Percentiles rank a stretch among this genome's conserved stretches.
phyloP scores from a whole-genome alignment of 1,284 basidiomycete species.

The Wallemia ichthyophaga region DNA sequence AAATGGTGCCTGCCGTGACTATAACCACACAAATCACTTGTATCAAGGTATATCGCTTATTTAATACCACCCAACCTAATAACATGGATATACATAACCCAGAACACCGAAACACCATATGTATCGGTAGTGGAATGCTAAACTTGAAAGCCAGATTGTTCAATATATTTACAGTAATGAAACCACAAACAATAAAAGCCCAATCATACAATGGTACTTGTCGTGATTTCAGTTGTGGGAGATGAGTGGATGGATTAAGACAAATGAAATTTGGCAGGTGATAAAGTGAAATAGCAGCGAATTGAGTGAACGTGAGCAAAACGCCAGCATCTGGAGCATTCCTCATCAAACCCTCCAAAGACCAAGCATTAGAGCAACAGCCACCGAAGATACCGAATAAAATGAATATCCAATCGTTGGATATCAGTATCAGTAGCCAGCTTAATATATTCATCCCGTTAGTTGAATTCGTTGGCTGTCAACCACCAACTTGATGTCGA shows the following conservation, averaged over 20 bases:
- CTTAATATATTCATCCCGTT: too few species aligned
- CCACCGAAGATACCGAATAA: constrained; percentile 43
- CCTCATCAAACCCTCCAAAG: constrained; percentile 17
- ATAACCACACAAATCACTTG: constrained; percentile 30
- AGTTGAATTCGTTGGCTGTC: too few species aligned
- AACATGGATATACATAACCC: constrained; percentile 56
- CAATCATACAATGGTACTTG: constrained; percentile 45
- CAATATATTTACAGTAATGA: constrained; percentile 26
- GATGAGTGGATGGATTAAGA: too few species aligned
- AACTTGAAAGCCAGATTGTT: constrained; percentile 1
- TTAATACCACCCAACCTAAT: constrained; percentile 31
- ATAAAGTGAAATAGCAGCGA: constrained; percentile 34
- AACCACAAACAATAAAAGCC: constrained; percentile 49
- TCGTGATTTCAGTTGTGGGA: constrained; percentile 25
- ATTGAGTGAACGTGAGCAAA: constrained; percentile 59
- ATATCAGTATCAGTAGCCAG: background rate
- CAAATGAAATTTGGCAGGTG: constrained; percentile 14
- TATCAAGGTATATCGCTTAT: constrained; percentile 20
- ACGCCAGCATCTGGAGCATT: constrained; percentile 9
- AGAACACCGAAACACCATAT: constrained; percentile 78
- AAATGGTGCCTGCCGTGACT: constrained; percentile 50
- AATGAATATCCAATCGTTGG: constrained; percentile 27
- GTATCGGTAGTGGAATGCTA: constrained; percentile 21
- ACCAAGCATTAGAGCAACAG: constrained; percentile 35
- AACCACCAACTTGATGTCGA: too few species aligned